These are phyloP conservation scores for Luffa acutangula DNA, from an alignment of 306 rosid species.

Conservation along the genomic window DNA sequence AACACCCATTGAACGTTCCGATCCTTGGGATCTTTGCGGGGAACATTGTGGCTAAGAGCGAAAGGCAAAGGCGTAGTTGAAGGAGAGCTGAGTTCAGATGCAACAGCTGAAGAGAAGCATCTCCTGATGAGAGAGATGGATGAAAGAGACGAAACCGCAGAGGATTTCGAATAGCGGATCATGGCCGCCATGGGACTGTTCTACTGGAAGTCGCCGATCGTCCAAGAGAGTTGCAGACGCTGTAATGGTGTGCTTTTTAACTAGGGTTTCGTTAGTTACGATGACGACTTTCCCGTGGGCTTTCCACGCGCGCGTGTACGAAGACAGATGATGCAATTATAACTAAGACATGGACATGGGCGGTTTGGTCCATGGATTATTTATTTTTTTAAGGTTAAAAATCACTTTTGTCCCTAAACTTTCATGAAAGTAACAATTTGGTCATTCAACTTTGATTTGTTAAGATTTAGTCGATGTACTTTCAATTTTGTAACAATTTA, in stretches of 20 bases:
- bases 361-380: no score
- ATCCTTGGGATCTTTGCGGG: constrained; percentile 33
- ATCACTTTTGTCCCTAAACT: no score
- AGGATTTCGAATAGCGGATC: constrained; percentile 45
- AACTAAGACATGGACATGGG: neutral
- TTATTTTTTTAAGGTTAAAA: no score
- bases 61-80: constrained; percentile 17
- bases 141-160: constrained; percentile 12
- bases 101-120: constrained; percentile 24
- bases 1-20: constrained; percentile 78
- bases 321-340: neutral
- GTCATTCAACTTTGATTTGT: no score
- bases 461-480: no score
- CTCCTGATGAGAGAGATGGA: constrained; percentile 20
- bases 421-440: no score
- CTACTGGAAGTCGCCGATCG: neutral
- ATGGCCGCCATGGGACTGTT: constrained; percentile 83
- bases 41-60: constrained; percentile 12
- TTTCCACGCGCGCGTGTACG: constrained; percentile 2
- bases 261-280: neutral
- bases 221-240: neutral
- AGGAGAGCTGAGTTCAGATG: constrained; percentile 22
- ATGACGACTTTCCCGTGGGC: neutral
- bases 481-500: no score
- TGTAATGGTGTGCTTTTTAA: constrained; percentile 1